Evolutionary conservation across 129 eudicot genomes (phyloP), one percentile per base, ranked within the genome.

Genomic region (Solidago caesia): DNA sequence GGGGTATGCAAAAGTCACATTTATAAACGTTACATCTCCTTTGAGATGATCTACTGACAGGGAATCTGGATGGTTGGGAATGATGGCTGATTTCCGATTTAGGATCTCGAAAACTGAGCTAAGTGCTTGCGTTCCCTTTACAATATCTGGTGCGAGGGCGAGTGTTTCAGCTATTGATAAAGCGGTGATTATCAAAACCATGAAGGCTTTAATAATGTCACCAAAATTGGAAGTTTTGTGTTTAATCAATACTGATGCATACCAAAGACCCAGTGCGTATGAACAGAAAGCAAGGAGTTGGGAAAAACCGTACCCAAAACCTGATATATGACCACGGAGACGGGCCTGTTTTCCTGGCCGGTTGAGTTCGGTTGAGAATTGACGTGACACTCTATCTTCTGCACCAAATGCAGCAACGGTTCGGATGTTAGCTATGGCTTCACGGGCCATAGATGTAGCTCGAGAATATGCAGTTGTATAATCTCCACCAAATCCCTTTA

Each of bases 71-170:
- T 86, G 74, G 66, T 89, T 77, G 0, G 96, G 81, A 63, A 87
- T 66, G 39, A 92, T 89, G 25, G 83, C 47, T 5, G 97, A 77
- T 68, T 82, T 84, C 29, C 89, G 87, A n/a, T 69, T 75, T 11
- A 92, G 78, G 77, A 89, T 92, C 59, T 77, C 80, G 49, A 87
- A 89, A 74, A 87, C 89, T 4, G 93, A 85, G 10, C 74, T 80
- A n/a, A 89, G 89, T 11, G 94, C 97, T 73, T 89, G 90, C n/a
- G 96, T 84, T 49, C 97, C 97, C 81, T 91, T 91, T 4, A 85
- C 92, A 46, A 89, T 85, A 59, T 91, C 91, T 15, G 97, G 95
- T 39, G 97, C 90, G 0, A 91, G 83, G 11, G 97, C 89, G 9
- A 88, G 88, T 2, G 97, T 89, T 85, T 91, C 97, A 8, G 96